These are phyloP conservation scores for Didymella sp. DNA, from an alignment of 2,329 filamentous ascomycete genomes.

Conservation along the genomic window DNA sequence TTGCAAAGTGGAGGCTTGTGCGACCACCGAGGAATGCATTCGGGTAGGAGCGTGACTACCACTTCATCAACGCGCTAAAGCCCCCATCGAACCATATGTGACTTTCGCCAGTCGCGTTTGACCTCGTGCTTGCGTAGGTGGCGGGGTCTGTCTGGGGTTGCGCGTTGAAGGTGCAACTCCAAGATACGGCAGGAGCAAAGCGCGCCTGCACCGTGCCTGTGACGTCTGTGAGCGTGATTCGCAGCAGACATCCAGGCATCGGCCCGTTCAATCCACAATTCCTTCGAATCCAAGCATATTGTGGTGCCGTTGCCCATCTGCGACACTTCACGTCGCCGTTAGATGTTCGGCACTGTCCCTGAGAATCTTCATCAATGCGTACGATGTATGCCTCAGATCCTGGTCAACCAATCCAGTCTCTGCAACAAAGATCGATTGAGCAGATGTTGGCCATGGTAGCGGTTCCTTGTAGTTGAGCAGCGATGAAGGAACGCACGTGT, in stretches of 20 bases:
- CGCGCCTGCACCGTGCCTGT: neutral
- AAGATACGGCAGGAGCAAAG: neutral
- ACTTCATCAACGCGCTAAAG: neutral
- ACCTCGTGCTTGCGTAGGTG: constrained; percentile 4
- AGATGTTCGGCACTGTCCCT: neutral
- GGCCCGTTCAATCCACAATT: neutral
- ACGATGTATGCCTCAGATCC: neutral
- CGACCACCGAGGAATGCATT: constrained; percentile 14
- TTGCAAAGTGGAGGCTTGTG: constrained; percentile 12
- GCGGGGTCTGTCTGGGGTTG: neutral
- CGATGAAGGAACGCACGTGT: neutral
- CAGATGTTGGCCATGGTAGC: no score
- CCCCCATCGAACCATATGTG: neutral
- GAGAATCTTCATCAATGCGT: neutral
- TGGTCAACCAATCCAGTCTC: neutral
- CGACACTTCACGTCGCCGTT: neutral
- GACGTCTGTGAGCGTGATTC: neutral
- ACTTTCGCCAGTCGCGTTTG: constrained; percentile 7
- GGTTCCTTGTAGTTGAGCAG: neutral
- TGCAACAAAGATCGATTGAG: no score
- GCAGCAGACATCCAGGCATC: neutral
- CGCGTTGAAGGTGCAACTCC: neutral
- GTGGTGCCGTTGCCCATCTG: neutral
- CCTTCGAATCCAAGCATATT: neutral
- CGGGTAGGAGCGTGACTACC: constrained; percentile 3